Percentiles rank a stretch among this genome's conserved stretches.
These are phyloP conservation scores for Ampelomyces quisqualis DNA, from an alignment of 2,329 filamentous ascomycete species.

Conservation along the genomic window DNA sequence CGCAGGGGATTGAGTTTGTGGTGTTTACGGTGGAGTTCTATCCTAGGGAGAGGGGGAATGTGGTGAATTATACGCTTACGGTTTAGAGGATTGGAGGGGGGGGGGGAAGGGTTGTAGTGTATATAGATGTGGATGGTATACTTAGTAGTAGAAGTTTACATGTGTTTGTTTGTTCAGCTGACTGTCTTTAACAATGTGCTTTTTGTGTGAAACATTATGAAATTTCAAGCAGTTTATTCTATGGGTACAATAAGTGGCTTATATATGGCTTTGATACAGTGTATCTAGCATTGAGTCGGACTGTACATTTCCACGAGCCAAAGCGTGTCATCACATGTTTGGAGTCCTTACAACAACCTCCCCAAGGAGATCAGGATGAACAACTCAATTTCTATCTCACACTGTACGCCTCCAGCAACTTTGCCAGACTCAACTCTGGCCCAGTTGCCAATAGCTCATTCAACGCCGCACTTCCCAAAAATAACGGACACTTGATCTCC, in stretches of 20 bases:
- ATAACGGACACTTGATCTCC: conserved; percentile 38
- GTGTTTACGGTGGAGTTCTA: conserved; percentile 59
- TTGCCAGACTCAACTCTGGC: conserved; percentile 20
- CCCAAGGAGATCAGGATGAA: background rate
- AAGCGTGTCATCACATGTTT: background rate
- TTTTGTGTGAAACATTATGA: too few relatives aligned
- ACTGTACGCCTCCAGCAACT: conserved; percentile 29
- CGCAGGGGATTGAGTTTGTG: conserved; percentile 48
- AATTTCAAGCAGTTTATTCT: too few relatives aligned
- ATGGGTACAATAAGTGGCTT: too few relatives aligned
- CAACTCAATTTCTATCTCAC: conserved; percentile 2
- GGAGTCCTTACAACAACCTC: too few relatives aligned
- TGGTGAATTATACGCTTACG: conserved; percentile 52
- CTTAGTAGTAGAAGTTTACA: background rate
- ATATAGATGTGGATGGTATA: background rate
- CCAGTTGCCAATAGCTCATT: conserved; percentile 34
- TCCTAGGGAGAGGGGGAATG: conserved; percentile 53
- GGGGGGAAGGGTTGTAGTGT: background rate
- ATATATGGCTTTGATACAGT: too few relatives aligned
- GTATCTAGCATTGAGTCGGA: too few relatives aligned
- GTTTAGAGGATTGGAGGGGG: conserved; percentile 20
- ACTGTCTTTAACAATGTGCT: too few relatives aligned
- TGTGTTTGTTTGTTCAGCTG: too few relatives aligned
- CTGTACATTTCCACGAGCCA: background rate
- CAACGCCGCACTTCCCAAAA: conserved; percentile 37